Base-by-base conservation (phyloP, 164 flowering plant genomes). In the Sextonia rubra region DNA sequence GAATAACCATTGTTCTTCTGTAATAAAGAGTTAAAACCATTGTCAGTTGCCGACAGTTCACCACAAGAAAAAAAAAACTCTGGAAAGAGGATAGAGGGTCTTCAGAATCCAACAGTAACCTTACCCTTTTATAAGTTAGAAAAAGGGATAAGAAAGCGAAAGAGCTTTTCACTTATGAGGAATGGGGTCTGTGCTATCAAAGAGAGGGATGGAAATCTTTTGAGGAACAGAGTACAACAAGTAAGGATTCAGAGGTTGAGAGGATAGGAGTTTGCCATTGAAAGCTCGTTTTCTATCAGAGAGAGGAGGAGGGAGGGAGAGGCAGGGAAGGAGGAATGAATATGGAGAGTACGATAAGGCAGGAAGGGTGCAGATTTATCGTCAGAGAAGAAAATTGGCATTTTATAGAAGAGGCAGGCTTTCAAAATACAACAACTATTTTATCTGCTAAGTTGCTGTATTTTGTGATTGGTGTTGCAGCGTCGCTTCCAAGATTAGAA, bases 301-400 rank as follows among this genome's bases (percentile, higher is more conserved):
- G 56, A 64, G 73, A 71, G 79, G 62, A 64, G 72, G 77, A 67
- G 71, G 70, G 68, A 71, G 52, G 47, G 73, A 44, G 73, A 70
- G 69, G 37, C 47, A 62, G 69, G 78, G 77, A 58, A 62, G 73
- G 74, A 68, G 58, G 73, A 80, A 78, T 67, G 56, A 76, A 64
- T 58, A 22, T 76, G 64, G 76, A 55, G 78, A 11, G 82, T 62
- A 80, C 86, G 99, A 95, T 95, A 93, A 95, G 99, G 87, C 77
- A 95, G 89, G 98, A 89, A 90, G 96, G 99, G 99, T 81, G 83
- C 92, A 89, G 97, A 95, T 91, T 95, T 73, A 85, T 83, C 73
- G 75, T 88, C 79, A 86, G 84, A 90, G 79, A 55, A 62, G 26
- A 25, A 6, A 2, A 4, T 23, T 17, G 17, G 52, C 23, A 37